Base-by-base conservation (phyloP, 2,329 filamentous ascomycete genomes). In the Penicillium sp. region DNA sequence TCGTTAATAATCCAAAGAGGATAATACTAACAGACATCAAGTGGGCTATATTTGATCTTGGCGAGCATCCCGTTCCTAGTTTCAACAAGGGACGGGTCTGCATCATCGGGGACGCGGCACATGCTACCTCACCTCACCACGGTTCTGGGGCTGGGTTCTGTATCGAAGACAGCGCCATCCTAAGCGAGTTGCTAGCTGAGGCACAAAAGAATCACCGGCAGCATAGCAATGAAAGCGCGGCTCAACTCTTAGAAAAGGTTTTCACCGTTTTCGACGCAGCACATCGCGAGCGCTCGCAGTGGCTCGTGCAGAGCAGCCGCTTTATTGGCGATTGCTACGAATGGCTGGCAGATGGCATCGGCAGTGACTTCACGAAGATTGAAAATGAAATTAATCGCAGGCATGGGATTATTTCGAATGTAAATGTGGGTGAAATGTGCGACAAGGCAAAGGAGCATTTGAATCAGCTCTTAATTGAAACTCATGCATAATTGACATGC, bases 241-340 rank as follows among this genome's bases (percentile, higher is more conserved):
- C 65, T 69, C 38, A 53, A 26, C 18, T 28, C 3, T 23, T 56
- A 2, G 42, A 28, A 14, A 71, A 69, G 0, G 82, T 73, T 0
- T 83, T 85, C 49, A 68, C 69, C 16, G 76, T 75, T 0, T 85
- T 80, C 46, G 81, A 85, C 59, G 67, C 66, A 8, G 69, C 77
- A 4, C 71, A 83, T 0, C 70, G 81, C 2, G 74, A 78, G 7
- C 68, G 81, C 8, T 77, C 74, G 6, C 79, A 82, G 58, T 75
- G 74, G 65, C 66, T 83, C 0, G 80, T 83, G 0, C 67, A 72
- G 4, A 83, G 75, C 50, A 83, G 81, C 56, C 72, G 72, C 40
- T 69, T 79, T 16, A 74, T 73, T 18, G 79, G 65, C 0, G 60
- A 66, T 49, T 56, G 73, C 1, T 56, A 69, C 4, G 68, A 65